A percentile compares a stretch with the other conserved stretches of the same genome.
phyloP scores from a whole-genome alignment of 345 rosid genomes.

The Gossypium bickii region DNA sequence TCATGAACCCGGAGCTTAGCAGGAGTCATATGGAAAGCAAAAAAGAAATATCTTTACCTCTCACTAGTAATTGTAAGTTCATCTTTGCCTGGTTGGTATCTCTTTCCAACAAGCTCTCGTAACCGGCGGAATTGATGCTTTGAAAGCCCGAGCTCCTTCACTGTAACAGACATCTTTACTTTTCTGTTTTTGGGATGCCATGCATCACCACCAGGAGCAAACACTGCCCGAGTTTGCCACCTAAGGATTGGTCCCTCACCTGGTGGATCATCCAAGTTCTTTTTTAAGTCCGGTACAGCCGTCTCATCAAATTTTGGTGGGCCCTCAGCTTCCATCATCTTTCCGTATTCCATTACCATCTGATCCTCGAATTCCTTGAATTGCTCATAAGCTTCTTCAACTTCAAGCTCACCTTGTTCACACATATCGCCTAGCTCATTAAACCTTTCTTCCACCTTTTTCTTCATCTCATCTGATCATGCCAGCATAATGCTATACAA shows the following conservation, averaged over 20 bases:
- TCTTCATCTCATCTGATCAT: constrained; percentile 71
- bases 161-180: constrained; percentile 87
- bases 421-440: constrained; percentile 85
- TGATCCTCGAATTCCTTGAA: constrained; percentile 89
- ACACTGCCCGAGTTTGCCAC: constrained; percentile 84
- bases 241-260: constrained; percentile 89
- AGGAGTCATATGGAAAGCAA: background rate
- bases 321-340: constrained; percentile 59
- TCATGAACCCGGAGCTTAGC: background rate
- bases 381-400: constrained; percentile 73
- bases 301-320: constrained; percentile 56
- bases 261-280: constrained; percentile 67
- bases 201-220: constrained; percentile 94
- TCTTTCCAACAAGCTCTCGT: constrained; percentile 76
- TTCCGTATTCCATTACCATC: constrained; percentile 63
- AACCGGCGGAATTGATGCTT: constrained; percentile 69
- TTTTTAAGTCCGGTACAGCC: constrained; percentile 42
- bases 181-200: constrained; percentile 99
- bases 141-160: constrained; percentile 92
- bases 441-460: constrained; percentile 68
- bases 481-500: background rate
- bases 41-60: constrained; percentile 45
- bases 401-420: constrained; percentile 69
- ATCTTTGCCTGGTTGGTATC: constrained; percentile 92
- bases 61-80: constrained; percentile 93